Evolutionary conservation across 2,329 filamentous ascomycete species (phyloP).

Genomic region (Colletotrichum tropicicola): DNA sequence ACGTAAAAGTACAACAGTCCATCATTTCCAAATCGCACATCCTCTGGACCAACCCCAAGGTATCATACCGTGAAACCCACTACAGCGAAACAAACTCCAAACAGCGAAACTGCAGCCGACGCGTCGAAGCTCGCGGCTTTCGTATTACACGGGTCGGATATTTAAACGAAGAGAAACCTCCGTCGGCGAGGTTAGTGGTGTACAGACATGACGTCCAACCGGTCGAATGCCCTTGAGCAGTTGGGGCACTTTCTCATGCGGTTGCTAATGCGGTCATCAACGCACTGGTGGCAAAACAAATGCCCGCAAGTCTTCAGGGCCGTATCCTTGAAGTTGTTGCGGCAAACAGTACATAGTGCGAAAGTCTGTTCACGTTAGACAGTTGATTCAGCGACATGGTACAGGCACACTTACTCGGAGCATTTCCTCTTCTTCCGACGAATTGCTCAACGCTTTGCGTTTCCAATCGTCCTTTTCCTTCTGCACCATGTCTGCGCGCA

Average conservation of each 20-base stretch:
- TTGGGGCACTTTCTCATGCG: conserved; percentile 95
- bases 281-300: conserved; percentile 90
- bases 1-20: conserved; percentile 31
- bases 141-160: background rate
- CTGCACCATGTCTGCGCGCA: conserved; percentile 78
- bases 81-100: conserved; percentile 28
- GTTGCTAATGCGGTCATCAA: conserved; percentile 88
- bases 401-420: conserved; percentile 75
- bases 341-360: conserved; percentile 87
- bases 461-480: conserved; percentile 90
- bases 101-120: conserved; percentile 9
- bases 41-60: conserved; percentile 25
- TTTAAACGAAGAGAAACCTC: background rate
- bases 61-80: conserved; percentile 30
- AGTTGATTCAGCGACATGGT: background rate
- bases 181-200: conserved; percentile 51
- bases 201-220: conserved; percentile 84
- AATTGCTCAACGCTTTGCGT: conserved; percentile 81
- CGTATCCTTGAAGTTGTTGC: conserved; percentile 92
- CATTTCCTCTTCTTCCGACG: conserved; percentile 84
- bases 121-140: background rate
- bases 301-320: conserved; percentile 94
- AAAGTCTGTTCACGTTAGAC: conserved; percentile 45
- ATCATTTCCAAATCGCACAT: conserved; percentile 30
- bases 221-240: conserved; percentile 91